phyloP scores from a whole-genome alignment of 2,329 filamentous ascomycete species.

The Pseudogymnoascus sp. region DNA sequence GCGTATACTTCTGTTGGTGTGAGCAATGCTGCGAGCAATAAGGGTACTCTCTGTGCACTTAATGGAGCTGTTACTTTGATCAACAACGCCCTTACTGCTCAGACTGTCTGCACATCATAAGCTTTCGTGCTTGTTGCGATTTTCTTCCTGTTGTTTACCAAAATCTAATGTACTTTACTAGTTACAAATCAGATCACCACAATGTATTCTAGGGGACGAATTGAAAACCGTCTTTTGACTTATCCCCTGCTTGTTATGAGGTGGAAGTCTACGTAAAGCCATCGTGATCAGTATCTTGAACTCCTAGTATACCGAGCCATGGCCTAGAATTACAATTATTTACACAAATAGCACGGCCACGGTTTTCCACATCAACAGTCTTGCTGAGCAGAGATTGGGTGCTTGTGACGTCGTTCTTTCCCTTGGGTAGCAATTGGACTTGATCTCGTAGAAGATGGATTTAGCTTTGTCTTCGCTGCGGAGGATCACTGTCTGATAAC shows the following conservation, averaged over 20 bases:
- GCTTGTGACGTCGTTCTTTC: too few species aligned
- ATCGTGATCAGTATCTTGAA: not conserved
- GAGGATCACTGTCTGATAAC: too few species aligned
- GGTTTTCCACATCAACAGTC: too few species aligned
- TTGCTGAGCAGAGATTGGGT: too few species aligned
- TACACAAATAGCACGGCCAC: not conserved
- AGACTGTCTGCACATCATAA: conserved; percentile 1
- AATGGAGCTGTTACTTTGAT: conserved; percentile 14
- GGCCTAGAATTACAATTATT: not conserved
- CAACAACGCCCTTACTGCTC: conserved; percentile 9
- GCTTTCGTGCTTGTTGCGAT: not conserved
- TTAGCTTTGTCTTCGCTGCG: too few species aligned
- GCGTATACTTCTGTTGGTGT: conserved; percentile 11
- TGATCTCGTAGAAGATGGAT: too few species aligned
- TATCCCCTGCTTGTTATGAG: not conserved
- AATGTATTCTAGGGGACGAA: not conserved
- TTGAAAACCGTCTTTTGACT: not conserved
- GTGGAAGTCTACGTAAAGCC: not conserved
- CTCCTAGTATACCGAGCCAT: not conserved
- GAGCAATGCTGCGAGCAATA: conserved; percentile 5
- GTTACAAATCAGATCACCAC: not conserved
- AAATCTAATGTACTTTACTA: not conserved
- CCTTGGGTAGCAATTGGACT: too few species aligned
- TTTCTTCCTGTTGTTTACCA: not conserved
- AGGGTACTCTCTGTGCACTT: conserved; percentile 11